Percentiles rank a stretch among this genome's conserved stretches.
These are phyloP conservation scores for Hanseniaspora uvarum DNA, from an alignment of 1,139 yeast species.

Conservation along the genomic window DNA sequence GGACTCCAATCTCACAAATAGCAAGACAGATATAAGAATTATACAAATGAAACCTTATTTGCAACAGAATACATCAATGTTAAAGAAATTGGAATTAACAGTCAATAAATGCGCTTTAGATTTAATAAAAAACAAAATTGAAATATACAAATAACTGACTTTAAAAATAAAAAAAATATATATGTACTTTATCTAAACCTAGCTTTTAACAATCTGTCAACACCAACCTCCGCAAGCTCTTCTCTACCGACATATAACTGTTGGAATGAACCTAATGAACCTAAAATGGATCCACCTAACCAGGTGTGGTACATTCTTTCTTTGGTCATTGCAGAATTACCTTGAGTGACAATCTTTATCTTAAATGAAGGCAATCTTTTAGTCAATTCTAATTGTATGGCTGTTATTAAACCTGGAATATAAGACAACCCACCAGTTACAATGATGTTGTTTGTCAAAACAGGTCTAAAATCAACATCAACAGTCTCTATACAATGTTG, in stretches of 20 bases:
- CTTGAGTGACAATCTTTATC: constrained; percentile 78
- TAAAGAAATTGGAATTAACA: constrained; percentile 41
- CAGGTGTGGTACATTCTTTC: constrained; percentile 84
- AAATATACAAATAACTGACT: neutral
- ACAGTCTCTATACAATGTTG: constrained; percentile 57
- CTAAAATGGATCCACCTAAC: constrained; percentile 90
- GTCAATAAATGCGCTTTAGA: constrained; percentile 43
- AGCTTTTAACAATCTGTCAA: constrained; percentile 62
- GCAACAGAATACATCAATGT: constrained; percentile 40
- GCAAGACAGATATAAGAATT: constrained; percentile 5
- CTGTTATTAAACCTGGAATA: constrained; percentile 78
- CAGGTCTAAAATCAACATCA: constrained; percentile 85
- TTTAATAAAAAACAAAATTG: constrained; percentile 30
- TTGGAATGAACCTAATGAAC: constrained; percentile 91
- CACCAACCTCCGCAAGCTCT: constrained; percentile 88
- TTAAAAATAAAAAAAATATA: neutral
- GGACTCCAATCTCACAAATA: constrained; percentile 35
- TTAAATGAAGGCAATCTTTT: constrained; percentile 80
- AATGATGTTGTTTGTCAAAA: constrained; percentile 82
- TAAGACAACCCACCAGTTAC: constrained; percentile 83
- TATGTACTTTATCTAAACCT: constrained; percentile 47
- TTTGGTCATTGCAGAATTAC: constrained; percentile 43
- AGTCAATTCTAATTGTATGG: constrained; percentile 65
- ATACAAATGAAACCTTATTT: constrained; percentile 40
- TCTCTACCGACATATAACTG: constrained; percentile 90